Evolutionary conservation across 148 eudicot species (phyloP).

Genomic region (Persicaria maculosa): DNA sequence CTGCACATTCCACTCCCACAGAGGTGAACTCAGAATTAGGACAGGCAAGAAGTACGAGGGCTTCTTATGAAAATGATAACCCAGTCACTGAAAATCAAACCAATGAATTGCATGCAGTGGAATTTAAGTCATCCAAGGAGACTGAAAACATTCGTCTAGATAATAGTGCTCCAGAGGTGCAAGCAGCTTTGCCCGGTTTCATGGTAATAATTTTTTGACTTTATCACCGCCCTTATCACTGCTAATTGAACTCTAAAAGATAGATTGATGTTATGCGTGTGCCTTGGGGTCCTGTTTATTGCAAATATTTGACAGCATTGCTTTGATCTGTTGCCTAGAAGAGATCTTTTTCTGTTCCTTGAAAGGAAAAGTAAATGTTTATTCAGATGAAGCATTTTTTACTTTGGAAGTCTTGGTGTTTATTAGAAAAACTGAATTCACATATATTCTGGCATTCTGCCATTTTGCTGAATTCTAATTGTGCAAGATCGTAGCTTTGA

Average conservation of each 20-base stretch:
- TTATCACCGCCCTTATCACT: too few species aligned
- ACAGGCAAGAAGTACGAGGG: not conserved
- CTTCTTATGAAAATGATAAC: not conserved
- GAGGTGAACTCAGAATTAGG: not conserved
- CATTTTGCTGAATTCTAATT: too few species aligned
- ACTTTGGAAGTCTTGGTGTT: too few species aligned
- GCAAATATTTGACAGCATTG: not conserved
- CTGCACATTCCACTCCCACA: not conserved
- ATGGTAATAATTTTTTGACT: slow-evolving; percentile 30
- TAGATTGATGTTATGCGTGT: not conserved
- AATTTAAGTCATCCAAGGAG: slow-evolving; percentile 18
- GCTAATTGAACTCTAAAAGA: too few species aligned
- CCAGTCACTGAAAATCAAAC: not conserved
- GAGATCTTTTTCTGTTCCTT: too few species aligned
- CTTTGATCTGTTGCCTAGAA: not conserved
- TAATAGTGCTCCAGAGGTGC: slow-evolving; percentile 46
- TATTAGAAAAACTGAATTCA: too few species aligned
- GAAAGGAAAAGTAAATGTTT: not conserved
- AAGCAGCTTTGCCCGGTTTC: slow-evolving; percentile 56
- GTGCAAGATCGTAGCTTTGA: too few species aligned
- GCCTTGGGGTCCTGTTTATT: not conserved
- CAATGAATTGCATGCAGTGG: not conserved
- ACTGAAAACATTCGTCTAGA: slow-evolving; percentile 29
- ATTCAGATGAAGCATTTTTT: not conserved
- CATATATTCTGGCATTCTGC: too few species aligned